A percentile compares a stretch with the other conserved stretches of the same genome.
Evolutionary conservation across 225 moss, liverwort and hornwort species (phyloP).

Genomic region (Rhytidiadelphus loreus): DNA sequence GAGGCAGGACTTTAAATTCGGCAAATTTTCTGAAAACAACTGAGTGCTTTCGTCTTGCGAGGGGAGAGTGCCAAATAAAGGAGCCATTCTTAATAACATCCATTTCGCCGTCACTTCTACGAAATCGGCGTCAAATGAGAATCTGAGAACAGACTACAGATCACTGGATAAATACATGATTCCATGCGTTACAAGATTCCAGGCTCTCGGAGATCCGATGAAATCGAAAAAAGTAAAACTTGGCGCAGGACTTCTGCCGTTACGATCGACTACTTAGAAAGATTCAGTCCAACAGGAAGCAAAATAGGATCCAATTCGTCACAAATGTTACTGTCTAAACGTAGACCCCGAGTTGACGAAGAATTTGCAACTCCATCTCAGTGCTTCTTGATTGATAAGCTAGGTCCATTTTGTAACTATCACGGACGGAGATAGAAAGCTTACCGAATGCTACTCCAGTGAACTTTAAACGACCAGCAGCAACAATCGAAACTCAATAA

Average conservation of each 20-base stretch:
- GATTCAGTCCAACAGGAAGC: neutral
- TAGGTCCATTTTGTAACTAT: neutral
- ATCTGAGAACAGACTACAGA: neutral
- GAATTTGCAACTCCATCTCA: neutral
- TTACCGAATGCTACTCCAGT: neutral
- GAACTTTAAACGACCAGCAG: neutral
- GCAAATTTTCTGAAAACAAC: neutral
- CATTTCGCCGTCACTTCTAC: neutral
- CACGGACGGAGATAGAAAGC: neutral
- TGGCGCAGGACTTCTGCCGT: neutral
- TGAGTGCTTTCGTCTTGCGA: neutral
- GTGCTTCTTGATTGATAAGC: neutral
- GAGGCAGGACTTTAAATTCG: neutral
- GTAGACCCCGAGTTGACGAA: no score
- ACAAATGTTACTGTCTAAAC: neutral
- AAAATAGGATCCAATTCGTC: neutral
- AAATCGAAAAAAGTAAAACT: neutral
- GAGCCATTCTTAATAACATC: constrained; percentile 2
- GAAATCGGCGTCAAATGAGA: neutral
- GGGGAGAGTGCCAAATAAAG: neutral
- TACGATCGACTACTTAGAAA: neutral
- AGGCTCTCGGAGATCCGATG: neutral
- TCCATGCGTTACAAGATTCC: neutral
- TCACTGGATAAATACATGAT: neutral
- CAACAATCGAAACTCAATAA: neutral